phyloP scores from a whole-genome alignment of 768 basidiomycete genomes.

The Kwoniella sp. region DNA sequence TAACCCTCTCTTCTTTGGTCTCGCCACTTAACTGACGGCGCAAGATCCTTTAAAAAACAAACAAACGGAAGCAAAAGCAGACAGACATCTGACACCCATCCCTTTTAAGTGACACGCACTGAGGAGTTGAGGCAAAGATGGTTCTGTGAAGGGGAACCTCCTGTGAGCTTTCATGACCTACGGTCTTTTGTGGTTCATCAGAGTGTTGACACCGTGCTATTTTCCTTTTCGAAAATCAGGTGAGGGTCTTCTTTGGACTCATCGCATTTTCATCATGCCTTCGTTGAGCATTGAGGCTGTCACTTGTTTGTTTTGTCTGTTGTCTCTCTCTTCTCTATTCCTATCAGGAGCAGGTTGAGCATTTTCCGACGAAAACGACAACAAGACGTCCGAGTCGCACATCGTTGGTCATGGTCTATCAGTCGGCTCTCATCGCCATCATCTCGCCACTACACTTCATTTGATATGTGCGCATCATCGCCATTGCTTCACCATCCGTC shows the following conservation, averaged over 20 bases:
- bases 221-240: conserved; percentile 23
- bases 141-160: conserved; percentile 19
- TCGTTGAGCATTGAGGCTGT: conserved; percentile 19
- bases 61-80: background rate
- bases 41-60: conserved; percentile 7
- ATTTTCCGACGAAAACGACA: background rate
- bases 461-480: background rate
- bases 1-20: conserved; percentile 6
- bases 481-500: background rate
- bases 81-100: conserved; percentile 27
- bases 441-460: background rate
- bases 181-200: conserved; percentile 24
- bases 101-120: conserved; percentile 5
- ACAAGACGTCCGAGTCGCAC: background rate
- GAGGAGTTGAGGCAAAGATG: conserved; percentile 22
- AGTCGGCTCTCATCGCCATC: background rate
- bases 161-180: conserved; percentile 28
- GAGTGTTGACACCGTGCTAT: conserved; percentile 33
- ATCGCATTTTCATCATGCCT: conserved; percentile 7
- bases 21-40: conserved; percentile 10
- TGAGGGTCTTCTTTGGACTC: conserved; percentile 27
- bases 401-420: background rate
- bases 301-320: conserved; percentile 5
- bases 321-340: conserved; percentile 17
- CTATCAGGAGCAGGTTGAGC: conserved; percentile 26